phyloP scores from a whole-genome alignment of 2,329 filamentous ascomycete species.

The Alternaria triticimaculans region DNA sequence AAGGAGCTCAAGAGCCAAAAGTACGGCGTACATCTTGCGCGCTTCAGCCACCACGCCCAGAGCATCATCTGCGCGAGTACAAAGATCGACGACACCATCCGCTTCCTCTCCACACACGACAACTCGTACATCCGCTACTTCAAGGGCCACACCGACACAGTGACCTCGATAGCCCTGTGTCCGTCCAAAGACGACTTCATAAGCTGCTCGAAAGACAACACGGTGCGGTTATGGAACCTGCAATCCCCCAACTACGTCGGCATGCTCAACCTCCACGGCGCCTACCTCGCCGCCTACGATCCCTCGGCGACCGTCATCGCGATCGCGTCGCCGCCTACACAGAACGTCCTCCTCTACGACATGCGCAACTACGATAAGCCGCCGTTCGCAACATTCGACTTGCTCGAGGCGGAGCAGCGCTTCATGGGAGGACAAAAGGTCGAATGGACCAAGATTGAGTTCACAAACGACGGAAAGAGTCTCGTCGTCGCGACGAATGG shows the following conservation, averaged over 20 bases:
- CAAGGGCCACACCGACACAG: slow-evolving; percentile 82
- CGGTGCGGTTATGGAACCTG: slow-evolving; percentile 88
- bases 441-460: slow-evolving; percentile 91
- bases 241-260: slow-evolving; percentile 81
- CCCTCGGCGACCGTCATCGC: slow-evolving; percentile 92
- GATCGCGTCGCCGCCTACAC: slow-evolving; percentile 80
- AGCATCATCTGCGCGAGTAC: slow-evolving; percentile 96
- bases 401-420: slow-evolving; percentile 67
- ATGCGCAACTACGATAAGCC: slow-evolving; percentile 91
- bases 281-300: slow-evolving; percentile 87
- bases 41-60: slow-evolving; percentile 89
- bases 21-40: slow-evolving; percentile 91
- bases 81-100: slow-evolving; percentile 88
- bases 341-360: slow-evolving; percentile 87
- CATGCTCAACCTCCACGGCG: slow-evolving; percentile 77
- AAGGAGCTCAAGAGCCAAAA: slow-evolving; percentile 95
- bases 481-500: slow-evolving; percentile 85
- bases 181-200: slow-evolving; percentile 90
- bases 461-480: slow-evolving; percentile 93
- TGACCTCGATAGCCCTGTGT: slow-evolving; percentile 83
- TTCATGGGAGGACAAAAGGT: slow-evolving; percentile 54
- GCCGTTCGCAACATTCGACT: slow-evolving; percentile 85
- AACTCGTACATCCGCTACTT: slow-evolving; percentile 98
- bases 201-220: slow-evolving; percentile 89
- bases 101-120: slow-evolving; percentile 89